A percentile compares a stretch with the other conserved stretches of the same genome.
Evolutionary conservation across 129 eudicot genomes (phyloP).

Genomic region (Helichrysum umbraculigerum): DNA sequence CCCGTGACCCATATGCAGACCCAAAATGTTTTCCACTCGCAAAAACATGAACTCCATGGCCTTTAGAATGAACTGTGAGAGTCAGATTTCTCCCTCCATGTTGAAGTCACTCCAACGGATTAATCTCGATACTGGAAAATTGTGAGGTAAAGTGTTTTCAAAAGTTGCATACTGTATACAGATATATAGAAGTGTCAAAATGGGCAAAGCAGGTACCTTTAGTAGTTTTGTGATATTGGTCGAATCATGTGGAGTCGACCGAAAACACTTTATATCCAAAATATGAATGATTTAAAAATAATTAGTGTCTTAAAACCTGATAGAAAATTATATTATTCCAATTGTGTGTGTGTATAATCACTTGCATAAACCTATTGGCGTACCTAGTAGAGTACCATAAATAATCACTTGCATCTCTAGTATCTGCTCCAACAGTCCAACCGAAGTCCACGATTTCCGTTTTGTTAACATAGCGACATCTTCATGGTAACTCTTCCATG

Average conservation of each 20-base stretch:
- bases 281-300: too few relatives aligned
- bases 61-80: conserved; percentile 62
- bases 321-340: too few relatives aligned
- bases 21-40: conserved; percentile 72
- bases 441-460: too few relatives aligned
- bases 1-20: conserved; percentile 71
- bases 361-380: too few relatives aligned
- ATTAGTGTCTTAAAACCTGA: too few relatives aligned
- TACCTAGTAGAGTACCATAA: too few relatives aligned
- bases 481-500: too few relatives aligned
- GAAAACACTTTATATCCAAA: background rate
- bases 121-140: conserved; percentile 51
- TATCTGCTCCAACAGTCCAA: too few relatives aligned
- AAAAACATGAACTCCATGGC: conserved; percentile 76
- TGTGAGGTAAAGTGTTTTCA: conserved; percentile 11
- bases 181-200: background rate
- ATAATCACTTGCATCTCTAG: too few relatives aligned
- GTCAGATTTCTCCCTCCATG: conserved; percentile 61
- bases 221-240: background rate
- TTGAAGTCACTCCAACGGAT: conserved; percentile 56
- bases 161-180: background rate
- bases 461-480: too few relatives aligned
- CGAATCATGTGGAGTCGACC: background rate
- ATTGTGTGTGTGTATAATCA: too few relatives aligned
- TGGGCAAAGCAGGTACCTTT: background rate